phyloP scores from a whole-genome alignment of 768 basidiomycete species.

The Daedalea quercina region DNA sequence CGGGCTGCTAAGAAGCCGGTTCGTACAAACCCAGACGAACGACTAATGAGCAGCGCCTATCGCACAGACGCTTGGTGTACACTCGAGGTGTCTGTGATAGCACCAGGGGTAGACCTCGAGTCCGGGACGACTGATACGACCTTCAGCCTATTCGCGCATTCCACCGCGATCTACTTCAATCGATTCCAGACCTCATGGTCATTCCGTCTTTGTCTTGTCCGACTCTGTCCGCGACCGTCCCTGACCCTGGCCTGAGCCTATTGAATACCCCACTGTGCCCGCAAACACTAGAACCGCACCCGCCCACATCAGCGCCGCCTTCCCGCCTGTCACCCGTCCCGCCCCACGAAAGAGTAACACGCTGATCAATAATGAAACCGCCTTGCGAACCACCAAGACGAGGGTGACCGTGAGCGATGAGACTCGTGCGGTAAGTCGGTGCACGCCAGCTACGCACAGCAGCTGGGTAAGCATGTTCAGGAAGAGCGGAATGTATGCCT shows the following conservation, averaged over 20 bases:
- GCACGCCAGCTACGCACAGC: constrained; percentile 81
- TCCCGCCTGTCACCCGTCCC: constrained; percentile 25
- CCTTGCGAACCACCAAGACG: constrained; percentile 76
- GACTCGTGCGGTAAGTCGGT: constrained; percentile 75
- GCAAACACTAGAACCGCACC: constrained; percentile 64
- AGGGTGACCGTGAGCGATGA: constrained; percentile 73
- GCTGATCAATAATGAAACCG: constrained; percentile 68
- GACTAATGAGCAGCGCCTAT: no score
- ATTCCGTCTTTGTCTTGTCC: constrained; percentile 1
- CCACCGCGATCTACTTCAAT: background rate
- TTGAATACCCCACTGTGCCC: constrained; percentile 66
- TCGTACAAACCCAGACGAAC: no score
- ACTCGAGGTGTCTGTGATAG: no score
- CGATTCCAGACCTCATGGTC: background rate
- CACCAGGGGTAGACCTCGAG: no score
- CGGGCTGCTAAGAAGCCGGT: no score
- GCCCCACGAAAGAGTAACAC: constrained; percentile 38
- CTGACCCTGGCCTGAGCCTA: constrained; percentile 16
- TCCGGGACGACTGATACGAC: no score
- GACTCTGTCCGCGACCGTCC: background rate
- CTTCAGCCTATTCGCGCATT: background rate
- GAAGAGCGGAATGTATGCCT: constrained; percentile 53
- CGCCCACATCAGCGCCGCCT: constrained; percentile 47
- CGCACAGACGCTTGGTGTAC: no score
- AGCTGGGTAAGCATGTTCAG: constrained; percentile 82